These are phyloP conservation scores for Mortierella sp. DNA, from an alignment of 371 early-diverging fungal species.

Conservation along the genomic window DNA sequence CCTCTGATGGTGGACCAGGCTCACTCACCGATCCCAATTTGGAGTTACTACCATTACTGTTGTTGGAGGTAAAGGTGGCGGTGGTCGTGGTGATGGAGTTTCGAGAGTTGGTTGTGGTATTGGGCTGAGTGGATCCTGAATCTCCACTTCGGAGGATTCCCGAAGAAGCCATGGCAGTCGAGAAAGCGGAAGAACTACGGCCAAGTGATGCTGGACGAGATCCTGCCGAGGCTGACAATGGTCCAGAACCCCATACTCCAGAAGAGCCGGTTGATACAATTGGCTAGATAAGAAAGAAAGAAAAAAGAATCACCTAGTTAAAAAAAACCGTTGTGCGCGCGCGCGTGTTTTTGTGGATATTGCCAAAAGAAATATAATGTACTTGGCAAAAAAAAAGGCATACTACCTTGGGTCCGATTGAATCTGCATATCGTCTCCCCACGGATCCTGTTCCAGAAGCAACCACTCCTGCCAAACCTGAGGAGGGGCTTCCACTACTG, in stretches of 20 bases:
- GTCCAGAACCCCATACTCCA: slow-evolving; percentile 31
- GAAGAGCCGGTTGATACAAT: slow-evolving; percentile 4
- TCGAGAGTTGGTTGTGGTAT: slow-evolving; percentile 8
- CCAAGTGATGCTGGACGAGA: slow-evolving; percentile 13
- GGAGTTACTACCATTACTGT: slow-evolving; percentile 50
- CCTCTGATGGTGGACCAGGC: slow-evolving; percentile 69
- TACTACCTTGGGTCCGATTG: slow-evolving; percentile 45
- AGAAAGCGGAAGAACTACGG: slow-evolving; percentile 28
- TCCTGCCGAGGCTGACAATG: slow-evolving; percentile 8
- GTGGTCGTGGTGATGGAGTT: slow-evolving; percentile 29
- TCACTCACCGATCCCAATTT: slow-evolving; percentile 38
- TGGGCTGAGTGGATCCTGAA: no score
- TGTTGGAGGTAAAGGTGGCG: slow-evolving; percentile 19
- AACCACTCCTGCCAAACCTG: slow-evolving; percentile 60
- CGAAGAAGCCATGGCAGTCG: no score
- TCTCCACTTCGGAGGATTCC: no score
- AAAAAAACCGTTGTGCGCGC: no score
- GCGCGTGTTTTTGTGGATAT: no score
- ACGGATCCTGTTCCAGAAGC: slow-evolving; percentile 34
- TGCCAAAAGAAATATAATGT: no score
- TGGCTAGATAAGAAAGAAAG: no score
- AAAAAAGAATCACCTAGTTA: no score
- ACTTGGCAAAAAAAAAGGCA: not conserved
- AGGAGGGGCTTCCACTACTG: slow-evolving; percentile 13
- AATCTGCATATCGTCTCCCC: slow-evolving; percentile 40